phyloP scores from a whole-genome alignment of 2,329 filamentous ascomycete genomes.

The Venturia oleaginea region DNA sequence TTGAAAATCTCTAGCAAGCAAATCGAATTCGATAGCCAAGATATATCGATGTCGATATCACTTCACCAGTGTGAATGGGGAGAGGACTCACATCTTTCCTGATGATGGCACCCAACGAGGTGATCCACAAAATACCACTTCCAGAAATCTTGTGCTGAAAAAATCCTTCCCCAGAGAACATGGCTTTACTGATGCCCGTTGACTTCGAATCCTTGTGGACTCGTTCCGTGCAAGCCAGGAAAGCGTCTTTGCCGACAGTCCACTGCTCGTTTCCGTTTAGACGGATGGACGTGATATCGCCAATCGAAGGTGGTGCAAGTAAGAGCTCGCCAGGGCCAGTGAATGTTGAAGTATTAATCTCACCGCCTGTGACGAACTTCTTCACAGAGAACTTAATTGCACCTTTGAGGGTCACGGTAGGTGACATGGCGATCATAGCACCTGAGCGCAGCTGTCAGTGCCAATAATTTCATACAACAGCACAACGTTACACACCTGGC shows the following conservation, averaged over 20 bases:
- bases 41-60: conserved; percentile 28
- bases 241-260: conserved; percentile 80
- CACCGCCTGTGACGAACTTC: conserved; percentile 76
- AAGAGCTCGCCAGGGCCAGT: conserved; percentile 88
- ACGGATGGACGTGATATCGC: conserved; percentile 75
- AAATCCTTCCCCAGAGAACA: conserved; percentile 88
- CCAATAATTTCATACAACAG: neutral
- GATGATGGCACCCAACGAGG: conserved; percentile 90
- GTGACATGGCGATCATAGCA: conserved; percentile 91
- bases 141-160: conserved; percentile 85
- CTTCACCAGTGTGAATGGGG: neutral
- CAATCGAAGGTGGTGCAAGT: conserved; percentile 68
- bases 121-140: conserved; percentile 75
- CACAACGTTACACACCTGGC: conserved; percentile 46
- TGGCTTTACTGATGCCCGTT: conserved; percentile 77
- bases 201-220: conserved; percentile 79
- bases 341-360: conserved; percentile 69
- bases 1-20: neutral
- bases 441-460: conserved; percentile 37
- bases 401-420: conserved; percentile 75
- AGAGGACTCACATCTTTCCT: conserved; percentile 68
- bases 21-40: neutral
- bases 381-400: conserved; percentile 79
- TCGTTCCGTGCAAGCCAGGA: conserved; percentile 77
- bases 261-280: conserved; percentile 65